Percentiles rank a stretch among this genome's conserved stretches.
Conservation (phyloP, 768 basidiomycete genomes). For the Suillus subalutaceus region DNA sequence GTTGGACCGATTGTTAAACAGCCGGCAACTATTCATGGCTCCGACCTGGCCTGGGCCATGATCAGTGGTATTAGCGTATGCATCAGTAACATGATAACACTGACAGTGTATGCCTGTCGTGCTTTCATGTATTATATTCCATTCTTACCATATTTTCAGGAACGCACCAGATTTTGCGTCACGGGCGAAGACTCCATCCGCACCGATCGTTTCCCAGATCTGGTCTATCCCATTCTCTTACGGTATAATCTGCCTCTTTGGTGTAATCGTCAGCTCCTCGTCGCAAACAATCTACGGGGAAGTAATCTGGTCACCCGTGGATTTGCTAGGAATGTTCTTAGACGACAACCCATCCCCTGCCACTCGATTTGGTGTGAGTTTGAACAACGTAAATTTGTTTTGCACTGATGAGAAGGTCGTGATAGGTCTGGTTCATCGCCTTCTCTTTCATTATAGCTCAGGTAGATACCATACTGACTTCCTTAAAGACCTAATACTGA, state of each 20-base stretch:
- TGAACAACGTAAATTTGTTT: not conserved
- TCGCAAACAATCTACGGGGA: conserved; percentile 71
- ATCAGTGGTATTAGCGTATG: conserved; percentile 66
- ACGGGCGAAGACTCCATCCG: conserved; percentile 50
- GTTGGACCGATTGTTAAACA: conserved; percentile 71
- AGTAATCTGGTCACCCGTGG: conserved; percentile 73
- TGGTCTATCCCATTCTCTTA: conserved; percentile 70
- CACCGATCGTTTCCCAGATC: conserved; percentile 62
- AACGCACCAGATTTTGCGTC: conserved; percentile 71
- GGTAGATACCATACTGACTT: conserved; percentile 27
- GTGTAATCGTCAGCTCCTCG: conserved; percentile 76
- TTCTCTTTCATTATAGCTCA: conserved; percentile 76
- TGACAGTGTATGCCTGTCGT: conserved; percentile 51
- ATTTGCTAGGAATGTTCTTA: conserved; percentile 63
- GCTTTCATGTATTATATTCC: not conserved
- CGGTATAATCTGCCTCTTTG: conserved; percentile 70
- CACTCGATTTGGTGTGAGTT: conserved; percentile 60
- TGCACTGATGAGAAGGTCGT: not conserved
- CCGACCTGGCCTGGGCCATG: conserved; percentile 70
- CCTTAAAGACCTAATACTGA: not conserved
- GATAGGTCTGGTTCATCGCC: conserved; percentile 69
- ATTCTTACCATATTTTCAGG: conserved; percentile 29
- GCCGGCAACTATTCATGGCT: conserved; percentile 58
- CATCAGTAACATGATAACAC: conserved; percentile 74
- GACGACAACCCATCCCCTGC: conserved; percentile 57